Conservation (phyloP, 805 yeast genomes). For the Phaffomyces thermotolerans region DNA sequence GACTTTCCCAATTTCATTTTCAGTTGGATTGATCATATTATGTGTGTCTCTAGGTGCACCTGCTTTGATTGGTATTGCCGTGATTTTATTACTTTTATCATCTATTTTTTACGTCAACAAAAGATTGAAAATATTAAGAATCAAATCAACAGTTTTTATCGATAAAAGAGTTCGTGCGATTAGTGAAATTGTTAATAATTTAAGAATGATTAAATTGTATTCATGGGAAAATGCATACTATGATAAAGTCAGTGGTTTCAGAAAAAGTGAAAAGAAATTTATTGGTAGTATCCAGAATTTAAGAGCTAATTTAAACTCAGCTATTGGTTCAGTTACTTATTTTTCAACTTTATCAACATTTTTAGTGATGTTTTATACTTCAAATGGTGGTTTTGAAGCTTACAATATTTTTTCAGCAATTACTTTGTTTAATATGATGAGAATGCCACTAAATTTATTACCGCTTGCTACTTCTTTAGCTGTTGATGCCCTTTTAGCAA, state of each 20-base stretch:
- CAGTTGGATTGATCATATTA: slow-evolving; percentile 56
- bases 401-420: slow-evolving; percentile 67
- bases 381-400: slow-evolving; percentile 35
- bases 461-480: slow-evolving; percentile 60
- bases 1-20: slow-evolving; percentile 57
- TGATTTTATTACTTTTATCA: slow-evolving; percentile 35
- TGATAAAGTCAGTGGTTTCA: slow-evolving; percentile 42
- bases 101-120: slow-evolving; percentile 41
- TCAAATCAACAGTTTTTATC: slow-evolving; percentile 52
- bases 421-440: slow-evolving; percentile 55
- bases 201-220: slow-evolving; percentile 80
- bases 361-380: slow-evolving; percentile 44
- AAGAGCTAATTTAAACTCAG: slow-evolving; percentile 57
- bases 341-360: slow-evolving; percentile 69
- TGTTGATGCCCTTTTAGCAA: slow-evolving; percentile 54
- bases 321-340: slow-evolving; percentile 43
- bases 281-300: slow-evolving; percentile 58
- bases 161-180: slow-evolving; percentile 71
- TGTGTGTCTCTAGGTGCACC: slow-evolving; percentile 64
- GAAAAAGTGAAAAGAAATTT: slow-evolving; percentile 54
- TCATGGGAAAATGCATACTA: slow-evolving; percentile 87
- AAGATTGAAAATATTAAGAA: slow-evolving; percentile 47
- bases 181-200: slow-evolving; percentile 70
- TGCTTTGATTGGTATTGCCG: slow-evolving; percentile 63
- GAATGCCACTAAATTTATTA: slow-evolving; percentile 53